Evolutionary conservation across 1,284 basidiomycete species (phyloP).

Genomic region (Puccinia coronata): DNA sequence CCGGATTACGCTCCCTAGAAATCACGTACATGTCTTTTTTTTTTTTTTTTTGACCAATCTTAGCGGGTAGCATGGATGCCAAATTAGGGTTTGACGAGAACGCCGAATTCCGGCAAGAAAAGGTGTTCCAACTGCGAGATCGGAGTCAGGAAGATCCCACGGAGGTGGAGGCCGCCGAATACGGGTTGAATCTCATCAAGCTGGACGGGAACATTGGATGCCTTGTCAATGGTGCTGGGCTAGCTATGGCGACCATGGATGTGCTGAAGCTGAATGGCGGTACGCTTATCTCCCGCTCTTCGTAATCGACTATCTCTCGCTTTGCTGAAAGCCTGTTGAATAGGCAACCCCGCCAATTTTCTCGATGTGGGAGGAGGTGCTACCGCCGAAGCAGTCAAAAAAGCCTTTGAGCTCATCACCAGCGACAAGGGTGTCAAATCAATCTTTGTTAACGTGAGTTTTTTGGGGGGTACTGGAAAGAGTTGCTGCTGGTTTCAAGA

Average conservation of each 20-base stretch:
- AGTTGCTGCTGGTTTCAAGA: too few species aligned
- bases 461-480: too few species aligned
- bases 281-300: constrained; percentile 13
- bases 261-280: constrained; percentile 92
- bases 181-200: constrained; percentile 98
- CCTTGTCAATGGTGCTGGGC: constrained; percentile 95
- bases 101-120: constrained; percentile 93
- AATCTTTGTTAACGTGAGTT: constrained; percentile 84
- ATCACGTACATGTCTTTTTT: constrained; percentile 45
- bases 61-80: constrained; percentile 83
- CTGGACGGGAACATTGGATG: constrained; percentile 97
- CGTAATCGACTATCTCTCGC: constrained; percentile 51
- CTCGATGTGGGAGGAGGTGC: constrained; percentile 97
- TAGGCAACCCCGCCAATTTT: constrained; percentile 87
- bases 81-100: constrained; percentile 99
- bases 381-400: constrained; percentile 97
- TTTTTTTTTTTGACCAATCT: constrained; percentile 6
- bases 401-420: constrained; percentile 94
- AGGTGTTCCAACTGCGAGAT: constrained; percentile 86
- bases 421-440: constrained; percentile 89
- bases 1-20: background rate
- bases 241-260: constrained; percentile 99
- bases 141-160: constrained; percentile 93
- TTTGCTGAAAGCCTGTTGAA: background rate
- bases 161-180: constrained; percentile 76